These are phyloP conservation scores for Dispira simplex DNA, from an alignment of 192 early-diverging fungal genomes.

Conservation along the genomic window DNA sequence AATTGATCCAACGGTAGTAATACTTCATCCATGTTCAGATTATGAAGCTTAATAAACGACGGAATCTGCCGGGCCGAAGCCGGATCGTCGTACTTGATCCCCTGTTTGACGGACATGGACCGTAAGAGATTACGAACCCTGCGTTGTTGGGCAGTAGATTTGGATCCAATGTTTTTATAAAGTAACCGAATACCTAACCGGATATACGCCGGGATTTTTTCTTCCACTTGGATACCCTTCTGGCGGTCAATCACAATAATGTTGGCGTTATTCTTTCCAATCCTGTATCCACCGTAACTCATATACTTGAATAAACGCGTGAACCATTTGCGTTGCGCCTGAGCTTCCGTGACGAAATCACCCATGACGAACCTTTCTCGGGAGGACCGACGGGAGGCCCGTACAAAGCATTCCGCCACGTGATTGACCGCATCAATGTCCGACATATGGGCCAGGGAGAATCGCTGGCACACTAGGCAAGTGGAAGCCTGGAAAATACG, in stretches of 20 bases:
- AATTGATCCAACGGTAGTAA: constrained; percentile 48
- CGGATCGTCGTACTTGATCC: constrained; percentile 51
- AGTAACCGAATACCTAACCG: constrained; percentile 64
- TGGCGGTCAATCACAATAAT: constrained; percentile 59
- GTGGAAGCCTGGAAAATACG: constrained; percentile 13
- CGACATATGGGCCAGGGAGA: constrained; percentile 25
- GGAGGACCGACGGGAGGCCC: constrained; percentile 34
- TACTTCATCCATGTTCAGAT: constrained; percentile 46
- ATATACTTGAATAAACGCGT: constrained; percentile 44
- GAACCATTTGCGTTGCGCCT: constrained; percentile 56
- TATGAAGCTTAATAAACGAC: constrained; percentile 57
- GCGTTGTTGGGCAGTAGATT: not conserved
- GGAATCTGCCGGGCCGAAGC: constrained; percentile 42
- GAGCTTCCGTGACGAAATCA: constrained; percentile 57
- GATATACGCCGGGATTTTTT: constrained; percentile 63
- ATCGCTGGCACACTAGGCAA: constrained; percentile 55
- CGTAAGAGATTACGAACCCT: constrained; percentile 24
- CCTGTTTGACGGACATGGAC: constrained; percentile 49
- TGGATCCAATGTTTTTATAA: constrained; percentile 40
- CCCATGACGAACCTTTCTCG: constrained; percentile 58
- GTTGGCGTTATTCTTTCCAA: constrained; percentile 51
- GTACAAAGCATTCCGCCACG: constrained; percentile 53
- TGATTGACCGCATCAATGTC: constrained; percentile 66
- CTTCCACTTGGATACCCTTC: constrained; percentile 52
- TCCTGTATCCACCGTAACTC: constrained; percentile 39